Evolutionary conservation across 1,284 basidiomycete genomes (phyloP).

Genomic region (Ceraceosorus guamensis): DNA sequence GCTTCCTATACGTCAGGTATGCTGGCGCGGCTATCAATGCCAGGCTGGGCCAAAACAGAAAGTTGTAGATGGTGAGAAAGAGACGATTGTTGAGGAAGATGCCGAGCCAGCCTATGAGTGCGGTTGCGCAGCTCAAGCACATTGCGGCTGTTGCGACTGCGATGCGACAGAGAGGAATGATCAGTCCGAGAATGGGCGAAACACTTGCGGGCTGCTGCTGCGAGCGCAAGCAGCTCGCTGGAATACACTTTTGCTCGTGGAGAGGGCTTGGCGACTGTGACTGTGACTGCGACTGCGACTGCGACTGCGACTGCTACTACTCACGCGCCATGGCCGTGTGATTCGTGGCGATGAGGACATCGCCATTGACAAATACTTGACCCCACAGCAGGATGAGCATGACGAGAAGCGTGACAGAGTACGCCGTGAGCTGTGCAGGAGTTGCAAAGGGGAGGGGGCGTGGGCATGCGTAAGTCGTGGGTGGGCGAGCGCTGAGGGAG

Average conservation of each 20-base stretch:
- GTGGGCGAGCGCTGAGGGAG: neutral
- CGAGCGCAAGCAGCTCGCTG: neutral
- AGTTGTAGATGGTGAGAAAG: constrained; percentile 63
- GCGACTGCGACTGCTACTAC: neutral
- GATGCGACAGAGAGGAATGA: neutral
- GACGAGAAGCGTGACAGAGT: neutral
- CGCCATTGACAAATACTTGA: neutral
- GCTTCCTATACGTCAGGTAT: constrained; percentile 63
- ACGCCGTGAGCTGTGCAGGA: too few species aligned
- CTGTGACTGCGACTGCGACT: constrained; percentile 52
- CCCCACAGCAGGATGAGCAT: neutral
- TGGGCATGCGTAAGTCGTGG: neutral
- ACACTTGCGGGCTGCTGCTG: neutral
- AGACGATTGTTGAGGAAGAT: constrained; percentile 66
- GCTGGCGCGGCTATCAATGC: constrained; percentile 61
- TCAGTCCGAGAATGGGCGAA: neutral
- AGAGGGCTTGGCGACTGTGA: constrained; percentile 58
- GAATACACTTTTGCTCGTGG: constrained; percentile 56
- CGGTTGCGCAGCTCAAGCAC: constrained; percentile 58
- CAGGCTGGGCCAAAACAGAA: constrained; percentile 65
- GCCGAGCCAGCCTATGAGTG: constrained; percentile 62
- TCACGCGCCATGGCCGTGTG: neutral
- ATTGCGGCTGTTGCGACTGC: constrained; percentile 60
- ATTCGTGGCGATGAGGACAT: neutral
- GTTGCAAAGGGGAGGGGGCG: too few species aligned